Base-by-base conservation (phyloP, 2,329 filamentous ascomycete genomes). In the Rhynchosporium secalis region DNA sequence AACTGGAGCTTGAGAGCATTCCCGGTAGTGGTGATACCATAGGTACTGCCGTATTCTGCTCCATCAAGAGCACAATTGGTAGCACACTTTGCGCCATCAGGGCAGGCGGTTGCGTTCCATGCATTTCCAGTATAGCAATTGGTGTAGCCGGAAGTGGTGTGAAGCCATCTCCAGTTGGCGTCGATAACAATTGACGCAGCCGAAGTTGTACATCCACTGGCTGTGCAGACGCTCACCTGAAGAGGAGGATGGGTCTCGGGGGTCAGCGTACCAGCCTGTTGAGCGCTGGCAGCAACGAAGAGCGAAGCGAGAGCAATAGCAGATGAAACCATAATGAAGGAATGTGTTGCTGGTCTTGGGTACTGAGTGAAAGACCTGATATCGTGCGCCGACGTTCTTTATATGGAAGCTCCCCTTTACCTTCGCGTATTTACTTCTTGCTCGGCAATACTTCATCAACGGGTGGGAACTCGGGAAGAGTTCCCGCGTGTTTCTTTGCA, bases 151-250 rank as follows among this genome's bases (percentile, higher is more conserved):
- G 66, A 69, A 46, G 74, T 77, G 40, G 75, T 73, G 73, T 85
- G 82, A 60, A 84, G 74, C 83, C 83, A 86, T 68, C 83, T 80
- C 82, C 83, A 86, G 76, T 85, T 85, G 66, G 81, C 69, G 66
- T 86, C 83, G 67, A 85, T 73, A 45, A 81, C 79, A 62, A 86
- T 77, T 45, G 79, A 79, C 41, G 78, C 79, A 60, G 75, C 74
- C 62, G 80, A 76, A 38, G 75, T 77, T 2, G 77, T 78, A 73
- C 83, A 85, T 59, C 80, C 78, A 48, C 72, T 74, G 26, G 73
- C 71, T 41, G 80, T 78, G 72, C 83, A 86, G 66, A 78, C 75
- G 69, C 81, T 76, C 76, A 81, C 82, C 56, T 76, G 79, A 72
- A 86, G 76, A 61, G 78, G 70, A 58, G 83, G 83, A 67, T 85